Percentiles rank a stretch among this genome's conserved stretches.
These are phyloP conservation scores for Pseudocercospora fuligena DNA, from an alignment of 2,329 filamentous ascomycete species.

Conservation along the genomic window DNA sequence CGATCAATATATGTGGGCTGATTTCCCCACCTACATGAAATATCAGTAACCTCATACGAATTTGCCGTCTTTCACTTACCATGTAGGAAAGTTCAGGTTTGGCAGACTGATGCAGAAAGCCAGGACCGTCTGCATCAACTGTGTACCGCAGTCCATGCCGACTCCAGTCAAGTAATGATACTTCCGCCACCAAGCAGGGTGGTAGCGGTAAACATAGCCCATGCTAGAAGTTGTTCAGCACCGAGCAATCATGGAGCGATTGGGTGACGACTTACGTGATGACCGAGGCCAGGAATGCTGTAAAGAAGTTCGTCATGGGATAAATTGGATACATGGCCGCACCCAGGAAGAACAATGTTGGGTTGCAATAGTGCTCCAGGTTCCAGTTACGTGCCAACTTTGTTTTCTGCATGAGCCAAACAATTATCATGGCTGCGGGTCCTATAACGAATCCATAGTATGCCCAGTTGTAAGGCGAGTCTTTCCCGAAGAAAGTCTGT, in stretches of 20 bases:
- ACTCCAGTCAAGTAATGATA: conserved; percentile 25
- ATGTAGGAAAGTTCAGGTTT: conserved; percentile 15
- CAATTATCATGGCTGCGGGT: conserved; percentile 18
- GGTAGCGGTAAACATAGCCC: conserved; percentile 25
- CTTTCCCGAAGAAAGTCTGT: conserved; percentile 22
- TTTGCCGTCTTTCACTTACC: background rate
- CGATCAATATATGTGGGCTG: conserved; percentile 5
- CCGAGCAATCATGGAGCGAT: background rate
- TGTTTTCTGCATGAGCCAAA: conserved; percentile 19
- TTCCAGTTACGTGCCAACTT: conserved; percentile 22
- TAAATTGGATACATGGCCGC: conserved; percentile 17
- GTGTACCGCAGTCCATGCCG: conserved; percentile 16
- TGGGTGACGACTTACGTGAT: conserved; percentile 14
- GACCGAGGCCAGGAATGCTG: conserved; percentile 11
- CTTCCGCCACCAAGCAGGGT: conserved; percentile 24
- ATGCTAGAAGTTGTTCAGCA: conserved; percentile 15
- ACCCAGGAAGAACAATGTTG: conserved; percentile 22
- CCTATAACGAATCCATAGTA: conserved; percentile 27
- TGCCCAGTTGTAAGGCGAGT: conserved; percentile 21
- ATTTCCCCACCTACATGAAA: conserved; percentile 7
- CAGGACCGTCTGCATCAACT: conserved; percentile 20
- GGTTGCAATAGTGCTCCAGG: conserved; percentile 22
- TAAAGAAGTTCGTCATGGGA: conserved; percentile 22
- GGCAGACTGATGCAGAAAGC: conserved; percentile 18
- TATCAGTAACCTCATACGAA: background rate